Evolutionary conservation across 2,329 filamentous ascomycete species (phyloP), one percentile per base, ranked within the genome.

Genomic region (Trichoderma sp.): DNA sequence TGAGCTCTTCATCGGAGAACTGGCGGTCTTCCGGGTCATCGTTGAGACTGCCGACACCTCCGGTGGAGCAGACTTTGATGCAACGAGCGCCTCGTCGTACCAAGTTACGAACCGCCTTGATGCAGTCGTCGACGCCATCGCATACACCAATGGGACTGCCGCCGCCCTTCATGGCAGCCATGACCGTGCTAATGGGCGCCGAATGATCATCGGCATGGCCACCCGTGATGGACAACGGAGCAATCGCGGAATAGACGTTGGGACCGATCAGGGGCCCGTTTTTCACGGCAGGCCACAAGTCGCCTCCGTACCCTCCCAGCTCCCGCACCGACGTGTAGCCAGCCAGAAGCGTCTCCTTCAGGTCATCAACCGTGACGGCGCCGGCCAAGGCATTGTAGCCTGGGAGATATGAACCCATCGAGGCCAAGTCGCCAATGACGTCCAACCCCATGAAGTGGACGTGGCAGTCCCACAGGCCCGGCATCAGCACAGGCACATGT

Each of bases 381-480:
- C 74, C 74, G 4, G 53, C 72, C 11, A 75, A 23, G 8, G 74
- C 73, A 20, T 65, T 69, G 43, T 30, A 68, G 4, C 70, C 72
- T 3, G 74, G 74, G 4, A 75, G 68, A 13, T 74, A 74, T 8
- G 20, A 39, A 3, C 30, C 12, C 12, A 63, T 3, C 0, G 28
- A 36, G 4, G 26, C 20, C 9, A 71, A 4, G 20, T n/a, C 58
- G 17, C 20, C 17, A 8, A 62, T 68, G 8, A 74, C 68, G 23
- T 73, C 72, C 20, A 77, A 71, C n/a, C 83, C 85, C 5, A 81
- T 73, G 73, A 84, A 85, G 75, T 88, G 86, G 0, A 82, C 80
- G 75, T 87, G 86, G 73, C 81, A 84, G 71, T 88, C 86, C 85
- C 85, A 88, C 26, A 88, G 80, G 3, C 86, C 86, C 0, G 86